These are phyloP conservation scores for Sclerotinia subarctica DNA, from an alignment of 2,329 filamentous ascomycete species.

Conservation along the genomic window DNA sequence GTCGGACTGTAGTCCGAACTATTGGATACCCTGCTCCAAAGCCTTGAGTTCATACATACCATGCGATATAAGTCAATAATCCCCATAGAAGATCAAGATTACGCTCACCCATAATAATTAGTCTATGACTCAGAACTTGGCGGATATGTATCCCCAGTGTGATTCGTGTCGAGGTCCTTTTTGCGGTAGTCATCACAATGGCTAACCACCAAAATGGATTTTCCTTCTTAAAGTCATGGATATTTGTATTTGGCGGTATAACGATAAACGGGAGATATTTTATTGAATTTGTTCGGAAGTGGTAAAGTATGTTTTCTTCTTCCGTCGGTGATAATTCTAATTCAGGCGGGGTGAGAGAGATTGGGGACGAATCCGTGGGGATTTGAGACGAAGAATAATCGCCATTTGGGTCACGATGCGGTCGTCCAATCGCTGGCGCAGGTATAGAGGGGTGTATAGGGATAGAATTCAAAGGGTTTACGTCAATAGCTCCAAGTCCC, in stretches of 20 bases:
- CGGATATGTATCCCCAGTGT: conserved; percentile 44
- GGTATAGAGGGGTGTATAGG: background rate
- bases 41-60: background rate
- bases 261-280: conserved; percentile 47
- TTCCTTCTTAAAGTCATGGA: conserved; percentile 41
- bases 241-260: conserved; percentile 41
- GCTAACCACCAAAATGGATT: conserved; percentile 51
- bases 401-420: background rate
- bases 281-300: conserved; percentile 45
- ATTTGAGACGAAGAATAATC: background rate
- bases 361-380: background rate
- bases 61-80: conserved; percentile 39
- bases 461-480: background rate
- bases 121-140: conserved; percentile 45
- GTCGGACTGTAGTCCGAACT: too few relatives aligned
- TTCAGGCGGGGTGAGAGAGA: background rate
- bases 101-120: conserved; percentile 49
- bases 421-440: background rate
- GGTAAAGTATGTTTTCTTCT: conserved; percentile 42
- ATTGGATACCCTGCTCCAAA: background rate
- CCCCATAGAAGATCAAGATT: conserved; percentile 53
- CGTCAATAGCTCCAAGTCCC: background rate
- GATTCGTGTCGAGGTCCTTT: conserved; percentile 43
- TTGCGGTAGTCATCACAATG: conserved; percentile 48
- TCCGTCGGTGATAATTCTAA: conserved; percentile 39